Base-by-base conservation (phyloP, 2,329 filamentous ascomycete genomes). In the Periglandula ipomoeae region DNA sequence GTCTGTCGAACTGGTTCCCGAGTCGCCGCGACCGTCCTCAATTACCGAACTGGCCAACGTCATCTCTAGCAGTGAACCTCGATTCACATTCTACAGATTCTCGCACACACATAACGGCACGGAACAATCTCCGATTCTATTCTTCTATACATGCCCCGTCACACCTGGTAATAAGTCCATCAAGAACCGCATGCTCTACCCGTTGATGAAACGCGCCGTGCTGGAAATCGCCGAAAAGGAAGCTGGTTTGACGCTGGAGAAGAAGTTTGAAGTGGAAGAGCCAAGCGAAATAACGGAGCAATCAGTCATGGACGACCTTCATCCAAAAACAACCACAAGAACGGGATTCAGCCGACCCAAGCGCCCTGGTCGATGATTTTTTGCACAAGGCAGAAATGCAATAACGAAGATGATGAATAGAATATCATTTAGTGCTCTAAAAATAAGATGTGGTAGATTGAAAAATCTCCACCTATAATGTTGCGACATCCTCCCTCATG, bases 171-270 rank as follows among this genome's bases (percentile, higher is more conserved):
- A 75, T 46, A 87, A 82, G 67, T 71, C 78, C 46, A 86, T 93
- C 70, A 90, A 88, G 70, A 84, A 86, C 67, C 76, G 87, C 54
- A 94, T 94, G 88, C 67, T 93, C 60, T 93, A 93, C 63, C 86
- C 87, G 30, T 70, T 83, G 23, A 83, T 82, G 71, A 83, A 82
- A 67, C 72, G 78, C 10, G 77, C 79, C 22, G 84, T 87, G 3
- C 70, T 89, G 26, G 67, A 71, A n/a, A 64, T 83, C 30, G 87
- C 86, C 17, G 78, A 82, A 58, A 68, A 67, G 32, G 79, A 87
- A 55, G 83, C 79, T 1, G 82, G 81, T 0, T 60, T 91, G 45
- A 73, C 70, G 49, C 70, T 88, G 4, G 81, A 79, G 50, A 89
- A 87, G 76, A 84, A 77, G 62, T 81, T 85, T 52, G 81, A 84